Evolutionary conservation across 306 rosid genomes (phyloP).

Genomic region (Rubus parviflorus): DNA sequence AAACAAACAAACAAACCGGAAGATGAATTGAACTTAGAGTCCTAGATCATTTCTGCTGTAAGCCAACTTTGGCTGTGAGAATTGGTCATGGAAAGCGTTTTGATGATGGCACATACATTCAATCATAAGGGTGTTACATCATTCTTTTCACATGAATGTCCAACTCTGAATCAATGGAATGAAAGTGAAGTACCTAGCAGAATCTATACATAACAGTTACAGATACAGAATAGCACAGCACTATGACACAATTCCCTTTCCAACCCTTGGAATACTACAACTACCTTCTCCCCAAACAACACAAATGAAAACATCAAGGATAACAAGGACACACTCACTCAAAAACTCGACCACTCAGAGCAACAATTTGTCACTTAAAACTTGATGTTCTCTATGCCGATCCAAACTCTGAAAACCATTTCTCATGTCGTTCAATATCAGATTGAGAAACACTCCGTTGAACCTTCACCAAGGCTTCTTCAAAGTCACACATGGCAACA

Average conservation of each 20-base stretch:
- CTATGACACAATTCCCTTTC: slow-evolving; percentile 20
- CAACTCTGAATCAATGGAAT: background rate
- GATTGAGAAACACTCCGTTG: slow-evolving; percentile 91
- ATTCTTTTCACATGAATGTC: background rate
- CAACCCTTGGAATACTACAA: slow-evolving; percentile 16
- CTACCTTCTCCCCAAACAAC: slow-evolving; percentile 10
- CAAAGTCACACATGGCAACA: slow-evolving; percentile 96
- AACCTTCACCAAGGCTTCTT: slow-evolving; percentile 90
- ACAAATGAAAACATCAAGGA: slow-evolving; percentile 1
- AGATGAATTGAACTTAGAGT: too few relatives aligned
- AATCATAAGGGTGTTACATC: background rate
- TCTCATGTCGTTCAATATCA: slow-evolving; percentile 90
- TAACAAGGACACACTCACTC: slow-evolving; percentile 20
- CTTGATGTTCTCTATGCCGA: slow-evolving; percentile 51
- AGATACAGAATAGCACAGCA: slow-evolving; percentile 26
- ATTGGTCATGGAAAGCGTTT: background rate
- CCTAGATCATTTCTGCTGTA: background rate
- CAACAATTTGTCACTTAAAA: slow-evolving; percentile 8
- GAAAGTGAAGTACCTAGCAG: slow-evolving; percentile 1
- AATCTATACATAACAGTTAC: slow-evolving; percentile 12
- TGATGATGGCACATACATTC: background rate
- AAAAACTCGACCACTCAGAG: background rate
- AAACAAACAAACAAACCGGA: background rate
- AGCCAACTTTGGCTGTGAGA: background rate
- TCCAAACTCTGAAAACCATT: slow-evolving; percentile 93